Conservation (phyloP, 2,329 filamentous ascomycete species). For the Rhinocladiella similis region DNA sequence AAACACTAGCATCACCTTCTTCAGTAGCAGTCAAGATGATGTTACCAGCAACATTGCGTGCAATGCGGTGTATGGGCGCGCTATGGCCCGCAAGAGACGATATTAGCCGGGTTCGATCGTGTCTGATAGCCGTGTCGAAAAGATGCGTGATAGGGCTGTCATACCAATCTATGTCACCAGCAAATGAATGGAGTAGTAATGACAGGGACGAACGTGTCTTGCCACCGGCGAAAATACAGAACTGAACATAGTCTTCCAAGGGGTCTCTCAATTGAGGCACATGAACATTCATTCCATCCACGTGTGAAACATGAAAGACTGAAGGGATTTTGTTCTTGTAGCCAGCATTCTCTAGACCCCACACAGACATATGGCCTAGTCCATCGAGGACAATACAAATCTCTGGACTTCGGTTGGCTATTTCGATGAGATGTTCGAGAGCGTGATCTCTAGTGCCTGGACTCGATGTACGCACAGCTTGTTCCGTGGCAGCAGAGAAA, state of each 20-base stretch:
- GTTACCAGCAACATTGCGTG: slow-evolving; percentile 78
- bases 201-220: slow-evolving; percentile 64
- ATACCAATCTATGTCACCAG: slow-evolving; percentile 80
- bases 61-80: slow-evolving; percentile 76
- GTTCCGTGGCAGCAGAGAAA: slow-evolving; percentile 74
- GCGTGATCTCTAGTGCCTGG: slow-evolving; percentile 67
- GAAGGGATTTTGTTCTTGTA: slow-evolving; percentile 66
- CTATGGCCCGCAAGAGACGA: slow-evolving; percentile 83
- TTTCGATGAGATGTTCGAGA: slow-evolving; percentile 79
- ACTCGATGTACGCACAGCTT: slow-evolving; percentile 65
- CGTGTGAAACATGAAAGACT: slow-evolving; percentile 83
- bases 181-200: slow-evolving; percentile 79
- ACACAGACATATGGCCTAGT: slow-evolving; percentile 83
- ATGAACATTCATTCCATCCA: slow-evolving; percentile 57
- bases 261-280: slow-evolving; percentile 34
- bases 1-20: slow-evolving; percentile 77
- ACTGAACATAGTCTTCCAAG: slow-evolving; percentile 62
- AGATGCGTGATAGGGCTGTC: slow-evolving; percentile 75
- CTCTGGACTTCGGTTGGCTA: slow-evolving; percentile 83
- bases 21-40: slow-evolving; percentile 79
- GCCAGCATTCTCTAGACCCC: slow-evolving; percentile 86
- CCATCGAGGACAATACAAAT: slow-evolving; percentile 83
- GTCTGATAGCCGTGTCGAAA: slow-evolving; percentile 66
- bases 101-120: slow-evolving; percentile 60
- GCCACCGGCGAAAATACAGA: slow-evolving; percentile 70